Base-by-base conservation (phyloP, 495 filamentous ascomycete species). In the Aspergillus bridgeri region DNA sequence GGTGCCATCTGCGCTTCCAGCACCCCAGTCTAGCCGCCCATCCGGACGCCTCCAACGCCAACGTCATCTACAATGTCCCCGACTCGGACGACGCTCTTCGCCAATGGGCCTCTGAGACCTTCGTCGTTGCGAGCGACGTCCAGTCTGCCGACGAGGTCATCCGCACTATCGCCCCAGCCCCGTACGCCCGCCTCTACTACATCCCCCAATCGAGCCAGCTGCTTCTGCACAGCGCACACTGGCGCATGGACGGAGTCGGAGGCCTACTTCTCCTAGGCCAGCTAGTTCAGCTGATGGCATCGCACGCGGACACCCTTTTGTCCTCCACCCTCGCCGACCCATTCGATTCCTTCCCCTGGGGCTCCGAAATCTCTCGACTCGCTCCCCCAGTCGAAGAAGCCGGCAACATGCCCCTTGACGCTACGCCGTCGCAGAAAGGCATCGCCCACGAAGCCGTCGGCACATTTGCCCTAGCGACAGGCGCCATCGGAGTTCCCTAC, bases 171-270 rank as follows among this genome's bases (percentile, higher is more conserved):
- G 59, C 43, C 17, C 63, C 61, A 19, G 43, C 45, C 43, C 55
- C 60, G 19, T 60, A 62, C 33, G 59, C 58, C 20, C 64, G 54
- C 8, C 48, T 60, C 11, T 58, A 65, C 44, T 72, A 67, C 57
- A n/a, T 72, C 11, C 57, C 57, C 23, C 43, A 60, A n/a, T 51
- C 54, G 13, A 27, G 23, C 42, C 20, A 70, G 42, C 49, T 73
- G 9, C 20, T 73, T 15, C 20, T 63, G 11, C 65, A 71, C 47
- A 55, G 53, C 13, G 58, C 70, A 22, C 72, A 73, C 53, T 73
- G 72, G 69, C 65, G 64, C 6, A 72, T 59, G 11, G 72, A 75
- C 38, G 69, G 69, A n/a, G 27, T 60, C 22, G 69, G 70, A 22
- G 61, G 56, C 1, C 48, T 73, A 3, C 66, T 64, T 1, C 69